phyloP scores from a whole-genome alignment of 805 yeast genomes.

The Candida boleticola region DNA sequence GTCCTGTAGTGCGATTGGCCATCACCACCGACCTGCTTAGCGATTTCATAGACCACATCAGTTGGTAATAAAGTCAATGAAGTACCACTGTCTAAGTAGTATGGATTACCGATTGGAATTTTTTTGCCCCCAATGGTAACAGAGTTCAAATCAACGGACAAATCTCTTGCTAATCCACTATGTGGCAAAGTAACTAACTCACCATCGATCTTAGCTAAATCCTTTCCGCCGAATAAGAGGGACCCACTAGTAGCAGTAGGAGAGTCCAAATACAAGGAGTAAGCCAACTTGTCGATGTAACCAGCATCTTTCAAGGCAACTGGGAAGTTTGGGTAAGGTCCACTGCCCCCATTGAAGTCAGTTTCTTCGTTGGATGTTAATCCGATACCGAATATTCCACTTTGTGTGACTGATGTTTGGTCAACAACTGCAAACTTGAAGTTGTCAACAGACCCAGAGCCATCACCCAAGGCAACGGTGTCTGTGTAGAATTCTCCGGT shows the following conservation, averaged over 20 bases:
- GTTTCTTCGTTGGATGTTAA: background rate
- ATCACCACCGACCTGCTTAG: slow-evolving; percentile 17
- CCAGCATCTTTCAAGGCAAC: slow-evolving; percentile 38
- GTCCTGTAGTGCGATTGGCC: slow-evolving; percentile 35
- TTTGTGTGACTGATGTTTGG: background rate
- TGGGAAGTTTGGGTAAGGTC: slow-evolving; percentile 40
- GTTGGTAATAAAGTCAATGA: slow-evolving; percentile 48
- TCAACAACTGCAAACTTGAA: background rate
- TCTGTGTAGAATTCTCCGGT: slow-evolving; percentile 16
- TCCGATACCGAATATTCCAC: background rate
- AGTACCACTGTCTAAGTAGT: slow-evolving; percentile 56
- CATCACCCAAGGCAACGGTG: background rate
- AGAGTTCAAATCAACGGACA: background rate
- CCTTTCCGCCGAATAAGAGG: slow-evolving; percentile 44
- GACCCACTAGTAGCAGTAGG: slow-evolving; percentile 26
- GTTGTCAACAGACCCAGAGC: background rate
- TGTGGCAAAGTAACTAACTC: slow-evolving; percentile 32
- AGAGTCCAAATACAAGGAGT: slow-evolving; percentile 45
- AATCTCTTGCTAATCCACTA: background rate
- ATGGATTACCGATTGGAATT: background rate
- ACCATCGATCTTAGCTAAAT: slow-evolving; percentile 38
- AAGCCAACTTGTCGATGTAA: slow-evolving; percentile 37
- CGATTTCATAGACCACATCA: background rate
- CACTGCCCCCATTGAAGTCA: slow-evolving; percentile 7
- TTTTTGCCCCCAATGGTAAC: background rate